phyloP scores from a whole-genome alignment of 768 basidiomycete genomes.

The Leccinum olivaceopallidum region DNA sequence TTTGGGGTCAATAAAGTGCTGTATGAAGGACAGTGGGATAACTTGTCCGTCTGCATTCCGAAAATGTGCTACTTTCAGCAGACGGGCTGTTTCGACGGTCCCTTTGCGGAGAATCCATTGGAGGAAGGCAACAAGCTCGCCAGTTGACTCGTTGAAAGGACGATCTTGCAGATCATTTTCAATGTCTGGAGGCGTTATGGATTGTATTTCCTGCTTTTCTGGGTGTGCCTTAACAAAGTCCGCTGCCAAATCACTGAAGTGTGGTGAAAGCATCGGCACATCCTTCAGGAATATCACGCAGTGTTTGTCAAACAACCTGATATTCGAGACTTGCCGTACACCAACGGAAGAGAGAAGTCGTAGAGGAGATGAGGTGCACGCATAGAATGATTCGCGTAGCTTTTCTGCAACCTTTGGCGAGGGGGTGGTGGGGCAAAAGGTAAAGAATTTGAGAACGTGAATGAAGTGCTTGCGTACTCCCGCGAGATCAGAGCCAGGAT shows the following conservation, averaged over 20 bases:
- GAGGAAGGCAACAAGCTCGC: conserved; percentile 10
- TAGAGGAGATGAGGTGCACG: conserved; percentile 39
- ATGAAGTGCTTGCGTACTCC: background rate
- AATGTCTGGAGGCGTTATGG: background rate
- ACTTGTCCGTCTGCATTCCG: conserved; percentile 47
- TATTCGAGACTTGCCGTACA: conserved; percentile 58
- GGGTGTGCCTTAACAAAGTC: conserved; percentile 40
- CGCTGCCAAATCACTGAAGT: conserved; percentile 50
- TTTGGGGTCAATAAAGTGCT: conserved; percentile 59
- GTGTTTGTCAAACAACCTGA: conserved; percentile 29
- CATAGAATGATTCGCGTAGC: conserved; percentile 80
- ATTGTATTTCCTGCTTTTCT: background rate
- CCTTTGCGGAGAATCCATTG: background rate
- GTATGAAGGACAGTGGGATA: conserved; percentile 61
- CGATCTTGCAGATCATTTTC: background rate
- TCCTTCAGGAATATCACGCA: conserved; percentile 45
- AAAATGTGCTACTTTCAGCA: conserved; percentile 38
- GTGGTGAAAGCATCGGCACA: conserved; percentile 67
- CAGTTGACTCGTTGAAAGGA: background rate
- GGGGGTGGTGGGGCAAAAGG: conserved; percentile 50
- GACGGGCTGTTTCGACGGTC: background rate
- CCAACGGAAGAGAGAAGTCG: conserved; percentile 30
- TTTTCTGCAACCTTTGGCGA: conserved; percentile 61
- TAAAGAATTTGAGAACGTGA: conserved; percentile 14
- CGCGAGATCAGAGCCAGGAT: background rate